Base-by-base conservation (phyloP, 192 early-diverging fungal genomes). In the Entomortierella chlamydospora region DNA sequence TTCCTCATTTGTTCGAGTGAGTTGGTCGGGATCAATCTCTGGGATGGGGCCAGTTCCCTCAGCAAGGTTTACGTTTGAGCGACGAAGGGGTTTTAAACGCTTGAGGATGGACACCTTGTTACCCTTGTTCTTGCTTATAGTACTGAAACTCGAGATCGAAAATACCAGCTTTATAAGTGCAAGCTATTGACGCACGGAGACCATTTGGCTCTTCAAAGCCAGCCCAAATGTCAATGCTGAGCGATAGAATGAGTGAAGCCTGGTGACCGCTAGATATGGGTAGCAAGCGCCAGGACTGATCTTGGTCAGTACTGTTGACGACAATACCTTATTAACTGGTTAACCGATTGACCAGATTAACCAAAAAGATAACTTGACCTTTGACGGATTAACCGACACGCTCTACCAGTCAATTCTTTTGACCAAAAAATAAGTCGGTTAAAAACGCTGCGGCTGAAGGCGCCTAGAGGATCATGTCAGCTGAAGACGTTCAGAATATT, bases 1-100 rank as follows among this genome's bases (percentile, higher is more conserved):
- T 42, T 68, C 73, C 17, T 77, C 65, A 22, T 77, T 63, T 8
- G 58, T 68, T 1, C 26, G 41, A 4, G 73, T 77, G 42, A 63
- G 23, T 56, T 77, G 73, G 23, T 68, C 66, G 1, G 66, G 73
- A 28, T 77, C 58, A 28, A 77, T 77, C 47, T 77, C 73, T 18
- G 64, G 65, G 11, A 56, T 58, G 7, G 64, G 58, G n/a, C n/a
- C n/a, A n/a, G n/a, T n/a, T 10, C 57, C 54, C 9, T 57, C 61
- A 9, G 54, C 12, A 9, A 61, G 64, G 15, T 58, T 61, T 29
- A 26, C 18, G 9, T 57, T 34, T 0, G 52, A 57, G 12, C 66
- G 57, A 37, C 66, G 45, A 22, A 68, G 39, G 26, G 45, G 29
- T 54, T 58, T 68, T 41, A 77, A 37, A 3, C 65, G 65, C 37